phyloP scores from a whole-genome alignment of 164 flowering plant genomes.

The Pachysandra terminalis region DNA sequence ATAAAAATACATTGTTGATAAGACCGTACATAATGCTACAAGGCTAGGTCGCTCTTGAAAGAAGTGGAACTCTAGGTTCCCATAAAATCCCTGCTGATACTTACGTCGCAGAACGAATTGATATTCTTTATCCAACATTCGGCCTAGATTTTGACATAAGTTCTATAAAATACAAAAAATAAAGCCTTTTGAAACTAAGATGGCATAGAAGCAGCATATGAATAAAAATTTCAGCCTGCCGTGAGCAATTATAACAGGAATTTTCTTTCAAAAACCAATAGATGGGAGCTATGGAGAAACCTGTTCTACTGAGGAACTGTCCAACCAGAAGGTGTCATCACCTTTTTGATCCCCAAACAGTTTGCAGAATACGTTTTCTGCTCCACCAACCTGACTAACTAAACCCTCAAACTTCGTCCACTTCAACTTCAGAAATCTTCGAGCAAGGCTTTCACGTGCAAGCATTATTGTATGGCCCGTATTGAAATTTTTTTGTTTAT shows the following conservation, averaged over 20 bases:
- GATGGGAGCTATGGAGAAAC: constrained; percentile 27
- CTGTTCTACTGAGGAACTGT: constrained; percentile 87
- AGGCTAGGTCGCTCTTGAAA: no score
- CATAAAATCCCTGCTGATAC: no score
- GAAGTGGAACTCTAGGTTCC: no score
- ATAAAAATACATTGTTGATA: no score
- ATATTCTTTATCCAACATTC: no score
- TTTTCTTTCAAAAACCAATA: constrained; percentile 1
- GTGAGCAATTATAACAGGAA: background rate
- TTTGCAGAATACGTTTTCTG: constrained; percentile 60
- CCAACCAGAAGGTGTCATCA: constrained; percentile 90
- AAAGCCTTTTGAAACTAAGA: no score
- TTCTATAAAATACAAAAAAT: no score
- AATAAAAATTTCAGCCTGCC: background rate
- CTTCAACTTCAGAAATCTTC: constrained; percentile 50
- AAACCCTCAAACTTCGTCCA: constrained; percentile 67
- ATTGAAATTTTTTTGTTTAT: constrained; percentile 12
- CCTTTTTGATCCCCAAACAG: constrained; percentile 64
- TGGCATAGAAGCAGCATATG: background rate
- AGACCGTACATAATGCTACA: no score
- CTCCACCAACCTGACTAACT: constrained; percentile 76
- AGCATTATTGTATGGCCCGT: constrained; percentile 18
- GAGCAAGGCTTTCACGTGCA: constrained; percentile 16
- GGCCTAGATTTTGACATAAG: no score
- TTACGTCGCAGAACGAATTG: no score